Evolutionary conservation across 2,329 filamentous ascomycete species (phyloP).

Genomic region (Fusarium sp.): DNA sequence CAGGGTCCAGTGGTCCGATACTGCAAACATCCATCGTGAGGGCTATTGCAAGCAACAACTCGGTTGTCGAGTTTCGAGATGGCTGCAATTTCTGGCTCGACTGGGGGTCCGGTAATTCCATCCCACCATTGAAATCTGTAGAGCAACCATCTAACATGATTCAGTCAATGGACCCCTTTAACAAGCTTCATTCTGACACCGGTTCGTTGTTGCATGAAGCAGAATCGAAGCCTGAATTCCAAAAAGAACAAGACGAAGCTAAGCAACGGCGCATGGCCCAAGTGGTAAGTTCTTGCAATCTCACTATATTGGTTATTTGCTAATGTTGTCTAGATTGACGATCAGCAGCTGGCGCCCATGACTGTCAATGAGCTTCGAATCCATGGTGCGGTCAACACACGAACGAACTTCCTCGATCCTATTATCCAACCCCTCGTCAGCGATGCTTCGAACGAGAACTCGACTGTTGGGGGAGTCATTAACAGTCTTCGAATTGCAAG

Average conservation of each 20-base stretch:
- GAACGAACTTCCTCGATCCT: constrained; percentile 83
- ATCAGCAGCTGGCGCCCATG: constrained; percentile 88
- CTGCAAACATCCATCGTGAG: constrained; percentile 38
- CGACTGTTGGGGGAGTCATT: constrained; percentile 85
- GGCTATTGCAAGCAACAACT: constrained; percentile 36
- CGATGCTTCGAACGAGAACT: constrained; percentile 73
- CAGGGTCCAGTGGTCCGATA: constrained; percentile 41
- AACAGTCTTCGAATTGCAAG: constrained; percentile 77
- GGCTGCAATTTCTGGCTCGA: constrained; percentile 52
- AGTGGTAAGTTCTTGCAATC: constrained; percentile 49
- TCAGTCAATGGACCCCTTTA: constrained; percentile 55
- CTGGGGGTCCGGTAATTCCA: constrained; percentile 50
- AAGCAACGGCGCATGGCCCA: constrained; percentile 57
- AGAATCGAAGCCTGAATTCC: constrained; percentile 54
- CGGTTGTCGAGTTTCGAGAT: constrained; percentile 48
- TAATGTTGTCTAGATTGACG: constrained; percentile 58
- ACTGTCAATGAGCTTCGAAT: constrained; percentile 88
- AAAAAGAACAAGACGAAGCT: constrained; percentile 56
- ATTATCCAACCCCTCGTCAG: constrained; percentile 83
- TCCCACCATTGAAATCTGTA: background rate
- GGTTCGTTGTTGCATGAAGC: constrained; percentile 57
- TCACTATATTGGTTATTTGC: background rate
- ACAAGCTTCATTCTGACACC: constrained; percentile 58
- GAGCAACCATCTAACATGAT: constrained; percentile 39
- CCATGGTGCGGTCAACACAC: constrained; percentile 85